Base-by-base conservation (phyloP, 2,329 filamentous ascomycete species). In the Colletotrichum godetiae region DNA sequence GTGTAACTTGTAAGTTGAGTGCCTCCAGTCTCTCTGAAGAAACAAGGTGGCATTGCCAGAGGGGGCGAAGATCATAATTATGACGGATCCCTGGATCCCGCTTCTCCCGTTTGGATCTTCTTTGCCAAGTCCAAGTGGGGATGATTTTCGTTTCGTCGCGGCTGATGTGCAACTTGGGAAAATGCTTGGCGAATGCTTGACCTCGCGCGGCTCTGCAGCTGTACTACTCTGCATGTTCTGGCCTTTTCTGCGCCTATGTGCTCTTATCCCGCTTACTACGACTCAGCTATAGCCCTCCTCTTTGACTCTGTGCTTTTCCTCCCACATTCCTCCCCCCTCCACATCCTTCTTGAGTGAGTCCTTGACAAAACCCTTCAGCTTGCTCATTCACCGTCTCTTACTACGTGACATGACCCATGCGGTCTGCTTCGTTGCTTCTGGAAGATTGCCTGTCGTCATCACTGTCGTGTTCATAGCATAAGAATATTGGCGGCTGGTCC, bases 81-180 rank as follows among this genome's bases (percentile, higher is more conserved):
- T 10, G 19, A 24, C 24, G 52, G 65, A 64, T 64, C 58, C 65
- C 11, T 42, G 58, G 37, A 24, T 35, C 63, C 68, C 69, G 58
- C 24, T 6, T 52, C 24, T 42, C 24, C 31, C 55, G 66, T 70
- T 73, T 61, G 42, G 66, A 61, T 69, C 65, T 37, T 73, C 52
- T 73, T 73, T 58, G 55, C 66, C 59, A 65, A 73, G 66, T 52
- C 60, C 27, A 49, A 64, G 67, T 55, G 59, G 19, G 42, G 55
- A 46, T 24, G 46, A 64, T 73, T 52, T 61, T 24, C 55, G 60
- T 70, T 73, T 70, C 66, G 66, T 70, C 53, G 66, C 66, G 58
- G 53, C 59, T 61, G 60, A 70, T 60, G 31, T 69, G 67, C 58
- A 35, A 70, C 66, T 29, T 65, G 70, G 60, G 5, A 60, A 24